Evolutionary conservation across 2,329 filamentous ascomycete genomes (phyloP).

Genomic region (Colletotrichum sp.): DNA sequence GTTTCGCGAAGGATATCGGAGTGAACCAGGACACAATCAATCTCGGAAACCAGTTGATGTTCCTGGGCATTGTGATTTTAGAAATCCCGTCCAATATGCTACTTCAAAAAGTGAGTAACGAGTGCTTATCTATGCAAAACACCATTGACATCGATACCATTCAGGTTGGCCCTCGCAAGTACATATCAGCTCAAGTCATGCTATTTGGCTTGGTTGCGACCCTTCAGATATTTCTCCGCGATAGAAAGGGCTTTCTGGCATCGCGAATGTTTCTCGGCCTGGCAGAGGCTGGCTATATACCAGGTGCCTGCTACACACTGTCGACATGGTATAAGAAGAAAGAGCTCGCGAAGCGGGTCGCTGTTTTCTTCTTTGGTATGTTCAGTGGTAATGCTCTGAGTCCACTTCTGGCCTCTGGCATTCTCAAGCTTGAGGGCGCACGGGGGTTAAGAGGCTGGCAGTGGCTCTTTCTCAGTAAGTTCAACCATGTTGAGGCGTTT

Average conservation of each 20-base stretch:
- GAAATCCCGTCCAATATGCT: conserved; percentile 58
- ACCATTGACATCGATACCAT: not conserved
- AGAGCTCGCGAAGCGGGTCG: conserved; percentile 51
- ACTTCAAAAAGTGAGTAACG: conserved; percentile 32
- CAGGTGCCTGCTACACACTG: conserved; percentile 54
- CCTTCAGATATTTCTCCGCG: conserved; percentile 45
- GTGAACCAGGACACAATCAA: conserved; percentile 55
- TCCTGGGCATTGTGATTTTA: conserved; percentile 51
- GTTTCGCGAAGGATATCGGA: conserved; percentile 46
- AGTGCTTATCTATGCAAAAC: accelerated
- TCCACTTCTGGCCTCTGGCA: conserved; percentile 51
- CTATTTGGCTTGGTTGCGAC: conserved; percentile 52
- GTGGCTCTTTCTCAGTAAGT: conserved; percentile 53
- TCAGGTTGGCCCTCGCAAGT: conserved; percentile 49
- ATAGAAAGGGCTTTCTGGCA: conserved; percentile 47
- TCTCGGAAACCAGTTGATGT: conserved; percentile 58
- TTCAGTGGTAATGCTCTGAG: conserved; percentile 55
- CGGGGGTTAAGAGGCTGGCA: conserved; percentile 51
- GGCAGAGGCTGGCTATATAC: conserved; percentile 57
- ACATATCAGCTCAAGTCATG: conserved; percentile 54
- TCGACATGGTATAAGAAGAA: conserved; percentile 55
- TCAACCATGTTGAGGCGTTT: accelerated
- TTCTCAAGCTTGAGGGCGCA: conserved; percentile 47
- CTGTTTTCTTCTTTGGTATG: conserved; percentile 59
- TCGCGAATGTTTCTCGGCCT: conserved; percentile 49